These are phyloP conservation scores for Mollisiaceae sp. DNA, from an alignment of 2,329 filamentous ascomycete genomes.

Conservation along the genomic window DNA sequence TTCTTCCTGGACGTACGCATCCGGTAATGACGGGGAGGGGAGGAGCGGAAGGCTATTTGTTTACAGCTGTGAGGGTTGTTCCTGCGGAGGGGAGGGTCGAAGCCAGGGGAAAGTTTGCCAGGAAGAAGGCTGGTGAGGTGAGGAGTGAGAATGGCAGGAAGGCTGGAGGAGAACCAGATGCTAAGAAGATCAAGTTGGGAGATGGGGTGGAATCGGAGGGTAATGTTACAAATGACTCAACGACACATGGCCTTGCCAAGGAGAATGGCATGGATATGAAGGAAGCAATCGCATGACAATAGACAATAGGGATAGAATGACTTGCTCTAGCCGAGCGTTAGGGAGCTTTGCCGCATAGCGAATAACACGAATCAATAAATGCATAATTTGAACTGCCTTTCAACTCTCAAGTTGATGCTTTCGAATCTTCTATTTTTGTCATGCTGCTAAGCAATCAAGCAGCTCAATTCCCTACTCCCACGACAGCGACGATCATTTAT, in stretches of 20 bases:
- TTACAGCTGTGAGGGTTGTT: constrained; percentile 81
- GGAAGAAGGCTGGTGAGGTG: constrained; percentile 29
- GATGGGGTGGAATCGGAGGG: not conserved
- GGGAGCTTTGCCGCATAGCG: not conserved
- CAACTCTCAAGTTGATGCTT: not conserved
- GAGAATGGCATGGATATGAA: not conserved
- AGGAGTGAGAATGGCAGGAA: not conserved
- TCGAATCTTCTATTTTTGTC: not conserved
- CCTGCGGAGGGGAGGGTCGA: constrained; percentile 81
- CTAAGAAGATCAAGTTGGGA: constrained; percentile 18
- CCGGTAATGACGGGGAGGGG: constrained; percentile 90
- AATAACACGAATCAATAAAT: not conserved
- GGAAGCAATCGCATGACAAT: not conserved
- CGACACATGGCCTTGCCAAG: not conserved
- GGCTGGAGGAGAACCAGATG: not conserved
- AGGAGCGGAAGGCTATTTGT: constrained; percentile 88
- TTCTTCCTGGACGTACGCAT: constrained; percentile 88
- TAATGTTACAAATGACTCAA: not conserved
- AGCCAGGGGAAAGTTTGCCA: constrained; percentile 74
- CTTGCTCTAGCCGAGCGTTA: not conserved
- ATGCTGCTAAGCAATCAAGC: not conserved
- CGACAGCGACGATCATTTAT: too few species aligned
- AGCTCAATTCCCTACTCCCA: not conserved
- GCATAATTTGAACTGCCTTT: not conserved
- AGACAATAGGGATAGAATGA: not conserved